Percentiles rank a stretch among this genome's conserved stretches.
Conservation (phyloP, 768 basidiomycete genomes). For the Serendipita sp. region DNA sequence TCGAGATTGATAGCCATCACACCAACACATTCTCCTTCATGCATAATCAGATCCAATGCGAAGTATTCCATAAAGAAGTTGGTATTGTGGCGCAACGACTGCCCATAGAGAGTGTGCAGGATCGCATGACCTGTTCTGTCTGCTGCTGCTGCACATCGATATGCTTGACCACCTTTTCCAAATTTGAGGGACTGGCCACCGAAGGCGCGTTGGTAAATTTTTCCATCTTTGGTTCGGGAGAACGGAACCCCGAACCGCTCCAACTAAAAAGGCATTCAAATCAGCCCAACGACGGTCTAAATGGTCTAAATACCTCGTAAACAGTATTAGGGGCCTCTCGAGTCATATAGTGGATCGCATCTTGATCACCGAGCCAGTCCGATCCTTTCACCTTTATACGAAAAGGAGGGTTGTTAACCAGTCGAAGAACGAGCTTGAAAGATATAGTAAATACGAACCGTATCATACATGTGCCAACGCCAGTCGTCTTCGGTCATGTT, state of each 20-base stretch:
- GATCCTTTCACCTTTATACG: constrained; percentile 82
- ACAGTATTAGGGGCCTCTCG: constrained; percentile 89
- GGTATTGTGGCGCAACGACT: constrained; percentile 96
- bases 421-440: neutral
- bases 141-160: constrained; percentile 95
- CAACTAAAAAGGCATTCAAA: constrained; percentile 35
- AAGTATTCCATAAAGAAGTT: constrained; percentile 99
- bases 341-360: constrained; percentile 99
- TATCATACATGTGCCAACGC: constrained; percentile 99
- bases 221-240: constrained; percentile 95
- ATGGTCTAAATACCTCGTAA: constrained; percentile 49
- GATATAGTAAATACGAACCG: constrained; percentile 33
- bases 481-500: constrained; percentile 99
- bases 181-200: constrained; percentile 94
- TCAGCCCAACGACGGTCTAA: neutral
- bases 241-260: constrained; percentile 99
- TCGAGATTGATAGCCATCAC: constrained; percentile 99
- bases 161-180: constrained; percentile 98
- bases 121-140: constrained; percentile 98
- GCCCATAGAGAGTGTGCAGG: constrained; percentile 96
- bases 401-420: constrained; percentile 12
- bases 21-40: constrained; percentile 97
- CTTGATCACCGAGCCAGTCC: constrained; percentile 99
- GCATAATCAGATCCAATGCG: constrained; percentile 97
- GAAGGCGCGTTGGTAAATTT: constrained; percentile 98